A percentile compares a stretch with the other conserved stretches of the same genome.
Conservation (phyloP, 2,329 filamentous ascomycete species). For the Pestalotiopsis sp. region DNA sequence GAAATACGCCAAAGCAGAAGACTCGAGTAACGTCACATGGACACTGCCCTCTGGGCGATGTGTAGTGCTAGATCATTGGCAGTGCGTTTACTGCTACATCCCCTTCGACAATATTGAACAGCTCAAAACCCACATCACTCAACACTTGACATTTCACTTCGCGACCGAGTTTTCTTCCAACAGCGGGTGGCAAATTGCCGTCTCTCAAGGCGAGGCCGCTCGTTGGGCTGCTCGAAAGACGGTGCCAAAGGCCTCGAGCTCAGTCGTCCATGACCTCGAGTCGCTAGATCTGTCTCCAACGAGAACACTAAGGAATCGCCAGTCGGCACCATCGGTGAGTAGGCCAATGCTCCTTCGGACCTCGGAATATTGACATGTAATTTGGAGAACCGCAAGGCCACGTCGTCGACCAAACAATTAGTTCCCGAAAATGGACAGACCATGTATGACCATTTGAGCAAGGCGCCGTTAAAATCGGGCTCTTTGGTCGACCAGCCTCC, state of each 20-base stretch:
- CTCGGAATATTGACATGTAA: neutral
- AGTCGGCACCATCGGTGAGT: neutral
- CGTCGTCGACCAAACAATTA: slow-evolving; percentile 37
- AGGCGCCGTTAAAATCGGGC: slow-evolving; percentile 52
- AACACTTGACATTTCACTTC: slow-evolving; percentile 48
- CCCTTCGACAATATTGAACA: slow-evolving; percentile 50
- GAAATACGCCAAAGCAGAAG: slow-evolving; percentile 28
- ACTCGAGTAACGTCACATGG: slow-evolving; percentile 44
- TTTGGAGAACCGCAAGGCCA: slow-evolving; percentile 8
- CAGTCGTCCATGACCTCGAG: slow-evolving; percentile 31
- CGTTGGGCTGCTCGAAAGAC: slow-evolving; percentile 23
- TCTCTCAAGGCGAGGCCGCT: slow-evolving; percentile 28
- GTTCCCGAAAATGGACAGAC: slow-evolving; percentile 55
- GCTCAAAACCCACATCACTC: slow-evolving; percentile 52
- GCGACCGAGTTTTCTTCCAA: slow-evolving; percentile 35
- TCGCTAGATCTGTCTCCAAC: slow-evolving; percentile 23
- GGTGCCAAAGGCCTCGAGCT: slow-evolving; percentile 21
- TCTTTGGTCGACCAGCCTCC: slow-evolving; percentile 46
- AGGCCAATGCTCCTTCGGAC: neutral
- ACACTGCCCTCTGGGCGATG: slow-evolving; percentile 47
- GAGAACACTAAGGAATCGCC: neutral
- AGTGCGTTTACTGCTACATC: slow-evolving; percentile 55
- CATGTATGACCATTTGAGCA: slow-evolving; percentile 62
- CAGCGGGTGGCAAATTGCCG: slow-evolving; percentile 26
- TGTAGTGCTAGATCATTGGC: slow-evolving; percentile 50